Conservation (phyloP, 2,329 filamentous ascomycete species). For the Sarocladium oryzae region DNA sequence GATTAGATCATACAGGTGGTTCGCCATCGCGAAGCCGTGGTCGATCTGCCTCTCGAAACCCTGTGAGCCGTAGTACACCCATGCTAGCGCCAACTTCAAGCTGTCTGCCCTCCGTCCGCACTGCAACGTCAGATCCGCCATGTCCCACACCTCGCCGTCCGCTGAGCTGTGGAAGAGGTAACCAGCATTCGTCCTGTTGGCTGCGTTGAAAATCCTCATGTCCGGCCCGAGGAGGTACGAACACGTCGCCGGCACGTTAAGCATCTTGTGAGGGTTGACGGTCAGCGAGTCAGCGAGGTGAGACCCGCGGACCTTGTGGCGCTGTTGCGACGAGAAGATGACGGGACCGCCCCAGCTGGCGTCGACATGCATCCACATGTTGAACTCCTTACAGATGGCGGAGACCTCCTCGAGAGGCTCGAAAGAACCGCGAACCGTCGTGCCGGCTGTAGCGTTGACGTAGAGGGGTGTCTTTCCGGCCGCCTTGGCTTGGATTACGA, state of each 20-base stretch:
- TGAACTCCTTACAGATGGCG: constrained; percentile 61
- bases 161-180: constrained; percentile 69
- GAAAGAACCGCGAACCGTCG: constrained; percentile 85
- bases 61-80: constrained; percentile 77
- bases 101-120: constrained; percentile 82
- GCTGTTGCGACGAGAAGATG: constrained; percentile 64
- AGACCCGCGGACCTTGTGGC: constrained; percentile 59
- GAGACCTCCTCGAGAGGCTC: constrained; percentile 71
- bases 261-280: constrained; percentile 96
- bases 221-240: constrained; percentile 80
- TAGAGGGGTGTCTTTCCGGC: constrained; percentile 81
- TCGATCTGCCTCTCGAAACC: constrained; percentile 69
- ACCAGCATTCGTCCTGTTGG: constrained; percentile 80
- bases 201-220: constrained; percentile 67
- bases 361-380: constrained; percentile 90
- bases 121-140: constrained; percentile 88
- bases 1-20: constrained; percentile 59
- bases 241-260: constrained; percentile 84
- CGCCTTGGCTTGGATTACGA: constrained; percentile 53
- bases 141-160: constrained; percentile 66
- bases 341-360: constrained; percentile 85
- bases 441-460: constrained; percentile 92
- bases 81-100: constrained; percentile 80
- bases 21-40: constrained; percentile 64
- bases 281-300: constrained; percentile 76